Base-by-base conservation (phyloP, 2,329 filamentous ascomycete genomes). In the Amesomyces nigricolor region DNA sequence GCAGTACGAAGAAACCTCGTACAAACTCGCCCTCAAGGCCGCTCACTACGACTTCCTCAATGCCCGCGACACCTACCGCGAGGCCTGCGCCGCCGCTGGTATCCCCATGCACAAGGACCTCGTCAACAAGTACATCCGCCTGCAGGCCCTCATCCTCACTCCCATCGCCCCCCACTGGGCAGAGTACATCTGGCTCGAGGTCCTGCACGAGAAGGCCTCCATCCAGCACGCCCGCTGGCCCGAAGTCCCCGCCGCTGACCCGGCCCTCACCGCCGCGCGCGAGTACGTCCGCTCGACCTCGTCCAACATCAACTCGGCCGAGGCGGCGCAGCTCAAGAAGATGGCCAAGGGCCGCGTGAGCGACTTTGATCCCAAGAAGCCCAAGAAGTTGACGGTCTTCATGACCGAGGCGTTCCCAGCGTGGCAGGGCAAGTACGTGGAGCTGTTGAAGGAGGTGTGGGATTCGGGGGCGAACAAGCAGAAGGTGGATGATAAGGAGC, bases 341-440 rank as follows among this genome's bases (percentile, higher is more conserved):
- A 86, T 95, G 72, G 86, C 87, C 63, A 97, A 97, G 78, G 94
- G 92, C 73, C 96, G 96, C 76, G 80, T 85, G 61, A 81, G 83
- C 7, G 77, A 80, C 16, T 97, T 95, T 68, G 91, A 99, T 72
- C 90, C 91, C 39, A 91, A 89, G 74, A 87, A 91, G 74, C 85
- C 89, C 60, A 97, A 96, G 81, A 89, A 88, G 75, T 82, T 97
- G 62, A 91, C 87, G 51, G 87, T 99, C 67, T 96, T 85, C 75
- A 82, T 85, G 49, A 89, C 90, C 6, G 81, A 84, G 64, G 82
- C 82, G 58, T 96, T 88, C 77, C 94, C 94, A 0, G 78, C 78
- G 13, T 97, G 94, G 94, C 94, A 99, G 72, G 85, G 89, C 66
- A 89, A 90, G 73, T 94, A 91, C 72, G 87, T 95, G 66, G 86